Base-by-base conservation (phyloP, 257 asterid genomes). In the Primulina huaijiensis region DNA sequence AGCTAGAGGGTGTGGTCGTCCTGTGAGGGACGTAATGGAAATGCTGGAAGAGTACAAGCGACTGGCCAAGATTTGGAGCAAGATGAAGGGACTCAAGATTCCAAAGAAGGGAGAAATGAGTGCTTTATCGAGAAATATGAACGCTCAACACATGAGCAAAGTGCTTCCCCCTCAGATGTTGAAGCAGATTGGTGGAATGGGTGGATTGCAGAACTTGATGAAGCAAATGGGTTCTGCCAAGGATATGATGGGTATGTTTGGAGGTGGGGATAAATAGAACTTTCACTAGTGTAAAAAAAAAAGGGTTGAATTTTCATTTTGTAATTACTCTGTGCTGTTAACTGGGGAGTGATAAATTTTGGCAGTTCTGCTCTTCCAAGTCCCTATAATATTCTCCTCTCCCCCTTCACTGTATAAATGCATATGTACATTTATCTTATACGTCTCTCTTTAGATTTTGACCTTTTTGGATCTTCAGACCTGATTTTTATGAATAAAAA, bases 81-180 rank as follows among this genome's bases (percentile, higher is more conserved):
- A 93, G 89, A 90, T 90, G 98, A 92, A 92, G 84, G 98, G 98
- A 4, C 92, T 92, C 6, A 93, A 89, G 88, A 93, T 93, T 20
- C 97, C 99, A 9, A 94, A 88, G 92, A 94, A 89, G 75, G 98
- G 98, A 77, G 92, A 87, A 20, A 93, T 93, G 97, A 93, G 94
- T 20, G 83, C 95, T 10, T 73, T 89, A 21, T 86, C 96, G 2
- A 79, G 91, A 71, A 94, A 89, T 73, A 85, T 88, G 95, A 90
- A 90, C 6, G 97, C 93, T 0, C 98, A 94, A 62, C 96, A 89
- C 82, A 91, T 94, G 95, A 84, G 99, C 82, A 89, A 87, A 86
- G 97, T 86, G 30, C 86, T 94, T 16, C 97, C 99, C 0, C 98
- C 99, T 1, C 93, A 89, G 80, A 89, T 94, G 97, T 77, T 94